phyloP scores from a whole-genome alignment of 2,329 filamentous ascomycete species.

The Sclerotinia sclerotiorum region DNA sequence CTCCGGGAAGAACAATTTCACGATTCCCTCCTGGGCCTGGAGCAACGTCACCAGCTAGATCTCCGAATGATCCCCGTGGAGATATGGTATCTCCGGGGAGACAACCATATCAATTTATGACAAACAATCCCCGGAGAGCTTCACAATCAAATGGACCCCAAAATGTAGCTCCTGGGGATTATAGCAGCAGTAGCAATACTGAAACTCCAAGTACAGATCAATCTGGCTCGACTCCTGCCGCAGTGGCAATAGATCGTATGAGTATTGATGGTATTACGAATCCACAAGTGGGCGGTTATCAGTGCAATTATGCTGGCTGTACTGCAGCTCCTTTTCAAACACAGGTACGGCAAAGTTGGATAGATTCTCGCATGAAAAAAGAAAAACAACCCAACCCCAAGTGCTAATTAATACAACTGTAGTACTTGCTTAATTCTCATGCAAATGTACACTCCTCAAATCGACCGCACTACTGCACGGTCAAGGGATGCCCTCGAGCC shows the following conservation, averaged over 20 bases:
- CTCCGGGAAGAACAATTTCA: conserved; percentile 33
- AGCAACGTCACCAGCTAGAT: conserved; percentile 38
- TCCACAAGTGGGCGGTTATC: conserved; percentile 53
- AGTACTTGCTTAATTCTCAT: conserved; percentile 75
- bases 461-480: conserved; percentile 65
- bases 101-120: conserved; percentile 26
- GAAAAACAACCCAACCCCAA: neutral
- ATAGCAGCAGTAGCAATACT: conserved; percentile 40
- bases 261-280: conserved; percentile 59
- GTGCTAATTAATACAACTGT: conserved; percentile 30
- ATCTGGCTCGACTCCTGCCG: conserved; percentile 47
- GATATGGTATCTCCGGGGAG: conserved; percentile 43
- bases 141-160: conserved; percentile 35
- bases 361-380: neutral
- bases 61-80: conserved; percentile 44
- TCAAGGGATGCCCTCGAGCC: conserved; percentile 60
- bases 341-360: conserved; percentile 47
- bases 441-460: conserved; percentile 68
- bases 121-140: conserved; percentile 30
- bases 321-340: conserved; percentile 74
- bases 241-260: conserved; percentile 52
- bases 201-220: conserved; percentile 51
- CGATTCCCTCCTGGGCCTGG: conserved; percentile 31
- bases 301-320: conserved; percentile 64
- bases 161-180: conserved; percentile 34